These are phyloP conservation scores for Tremellales sp. DNA, from an alignment of 1,284 basidiomycete species.

Conservation along the genomic window DNA sequence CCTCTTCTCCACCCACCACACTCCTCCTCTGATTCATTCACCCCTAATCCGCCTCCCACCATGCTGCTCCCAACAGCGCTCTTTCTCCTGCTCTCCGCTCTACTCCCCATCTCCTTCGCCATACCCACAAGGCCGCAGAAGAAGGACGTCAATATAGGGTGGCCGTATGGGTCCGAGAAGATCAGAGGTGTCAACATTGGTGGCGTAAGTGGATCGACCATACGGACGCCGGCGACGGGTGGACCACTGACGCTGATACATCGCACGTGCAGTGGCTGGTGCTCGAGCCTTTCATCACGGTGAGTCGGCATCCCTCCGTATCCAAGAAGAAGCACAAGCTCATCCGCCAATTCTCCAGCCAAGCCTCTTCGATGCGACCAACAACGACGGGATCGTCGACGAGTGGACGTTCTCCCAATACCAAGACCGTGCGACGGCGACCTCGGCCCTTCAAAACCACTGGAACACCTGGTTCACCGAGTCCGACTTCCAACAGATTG, in stretches of 20 bases:
- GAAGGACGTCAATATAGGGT: conserved; percentile 41
- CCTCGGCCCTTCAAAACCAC: conserved; percentile 32
- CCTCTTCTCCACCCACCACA: too few species aligned
- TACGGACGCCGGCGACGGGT: too few species aligned
- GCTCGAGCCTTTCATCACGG: conserved; percentile 46
- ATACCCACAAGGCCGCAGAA: conserved; percentile 2
- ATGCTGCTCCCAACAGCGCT: conserved; percentile 12
- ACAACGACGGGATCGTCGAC: conserved; percentile 64
- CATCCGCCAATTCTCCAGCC: conserved; percentile 53
- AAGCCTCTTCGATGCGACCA: conserved; percentile 76
- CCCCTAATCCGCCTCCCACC: background rate
- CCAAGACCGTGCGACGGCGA: conserved; percentile 41
- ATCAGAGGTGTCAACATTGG: conserved; percentile 49
- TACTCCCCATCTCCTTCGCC: conserved; percentile 12
- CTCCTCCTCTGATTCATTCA: conserved; percentile 1
- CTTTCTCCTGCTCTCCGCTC: conserved; percentile 1
- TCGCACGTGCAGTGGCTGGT: conserved; percentile 31
- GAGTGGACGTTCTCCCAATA: conserved; percentile 68
- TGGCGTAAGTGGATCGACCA: conserved; percentile 31
- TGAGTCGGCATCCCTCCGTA: conserved; percentile 8
- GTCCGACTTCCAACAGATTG: conserved; percentile 80
- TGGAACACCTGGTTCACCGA: conserved; percentile 62
- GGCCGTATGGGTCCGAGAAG: conserved; percentile 41
- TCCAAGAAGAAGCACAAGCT: too few species aligned
- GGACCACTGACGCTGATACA: conserved; percentile 1